Evolutionary conservation across 768 basidiomycete genomes (phyloP), one percentile per base, ranked within the genome.

Genomic region (Clitopilus hobsonii): DNA sequence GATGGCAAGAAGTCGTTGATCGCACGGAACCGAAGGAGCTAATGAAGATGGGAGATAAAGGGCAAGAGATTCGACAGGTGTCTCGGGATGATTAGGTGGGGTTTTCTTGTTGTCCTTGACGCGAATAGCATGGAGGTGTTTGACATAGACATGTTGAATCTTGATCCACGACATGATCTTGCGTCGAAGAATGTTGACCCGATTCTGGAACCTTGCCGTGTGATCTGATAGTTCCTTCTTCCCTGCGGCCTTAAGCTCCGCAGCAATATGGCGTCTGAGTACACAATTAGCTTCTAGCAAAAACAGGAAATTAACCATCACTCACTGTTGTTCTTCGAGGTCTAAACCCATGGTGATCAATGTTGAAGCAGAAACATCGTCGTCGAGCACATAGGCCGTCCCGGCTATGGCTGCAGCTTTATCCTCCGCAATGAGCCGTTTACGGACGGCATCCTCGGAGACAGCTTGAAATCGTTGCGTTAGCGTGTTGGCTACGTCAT

Each of bases 271-370:
- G 49, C 49, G 27, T 23, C 49, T 49, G 23, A 8, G 20, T 5
- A 16, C 23, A 14, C 20, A 22, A 49, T 29, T 6, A 24, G 49
- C 25, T 8, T 7, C 8, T 6, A 11, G 18, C 8, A 8, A 24
- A 29, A 6, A 14, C 23, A 10, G 11, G 25, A 6, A 23, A 49
- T 11, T 10, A 18, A 5, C 14, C 14, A 8, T 7, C 14, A 54
- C 47, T 10, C 24, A 63, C 63, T 61, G 58, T 27, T 58, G 59
- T 24, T 58, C 57, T 28, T 63, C 57, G 6, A 61, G 32, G 13
- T 63, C 60, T 1, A 63, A 24, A 0, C 60, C 62, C 48, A 51
- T 53, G 1, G 22, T 57, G 6, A 63, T 50, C 13, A 54, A 25
- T 23, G 50, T 41, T 10, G 28, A 45, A n/a, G 51, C 53, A 16